Evolutionary conservation across 495 filamentous ascomycete species (phyloP).

Genomic region (Darksidea phi): DNA sequence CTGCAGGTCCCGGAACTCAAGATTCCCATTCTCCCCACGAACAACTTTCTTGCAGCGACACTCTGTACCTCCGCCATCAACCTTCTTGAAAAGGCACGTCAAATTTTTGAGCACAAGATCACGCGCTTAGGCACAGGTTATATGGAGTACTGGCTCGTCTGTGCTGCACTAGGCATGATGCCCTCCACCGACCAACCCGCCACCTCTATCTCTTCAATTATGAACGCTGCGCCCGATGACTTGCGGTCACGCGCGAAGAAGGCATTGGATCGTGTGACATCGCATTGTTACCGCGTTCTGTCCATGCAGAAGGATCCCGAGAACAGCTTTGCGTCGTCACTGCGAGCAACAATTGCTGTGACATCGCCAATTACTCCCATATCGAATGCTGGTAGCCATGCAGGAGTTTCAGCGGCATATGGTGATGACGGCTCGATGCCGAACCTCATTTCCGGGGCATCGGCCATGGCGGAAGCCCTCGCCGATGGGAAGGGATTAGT

Average conservation of each 20-base stretch:
- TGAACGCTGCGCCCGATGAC: constrained; percentile 13
- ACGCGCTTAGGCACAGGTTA: constrained; percentile 34
- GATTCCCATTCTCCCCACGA: constrained; percentile 4
- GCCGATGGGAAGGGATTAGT: neutral
- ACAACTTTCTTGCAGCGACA: constrained; percentile 20
- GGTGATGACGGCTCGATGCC: neutral
- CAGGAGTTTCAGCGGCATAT: neutral
- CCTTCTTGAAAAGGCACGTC: constrained; percentile 18
- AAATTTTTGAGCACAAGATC: constrained; percentile 31
- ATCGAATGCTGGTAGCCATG: neutral
- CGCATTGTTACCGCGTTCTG: constrained; percentile 25
- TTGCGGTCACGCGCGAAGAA: constrained; percentile 10
- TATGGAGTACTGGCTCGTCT: constrained; percentile 35
- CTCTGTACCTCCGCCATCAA: constrained; percentile 11
- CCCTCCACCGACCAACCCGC: constrained; percentile 9
- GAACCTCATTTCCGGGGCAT: neutral
- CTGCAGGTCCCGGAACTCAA: neutral
- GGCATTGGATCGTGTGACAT: constrained; percentile 20
- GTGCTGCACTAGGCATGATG: constrained; percentile 17
- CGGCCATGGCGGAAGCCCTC: neutral
- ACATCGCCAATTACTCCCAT: neutral
- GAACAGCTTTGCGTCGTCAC: constrained; percentile 8
- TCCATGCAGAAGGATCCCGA: constrained; percentile 29
- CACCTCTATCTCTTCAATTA: constrained; percentile 1
- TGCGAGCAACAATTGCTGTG: constrained; percentile 10